Evolutionary conservation across 352 stramenopile genomes (phyloP).

Genomic region (Saprolegnia diclina): DNA sequence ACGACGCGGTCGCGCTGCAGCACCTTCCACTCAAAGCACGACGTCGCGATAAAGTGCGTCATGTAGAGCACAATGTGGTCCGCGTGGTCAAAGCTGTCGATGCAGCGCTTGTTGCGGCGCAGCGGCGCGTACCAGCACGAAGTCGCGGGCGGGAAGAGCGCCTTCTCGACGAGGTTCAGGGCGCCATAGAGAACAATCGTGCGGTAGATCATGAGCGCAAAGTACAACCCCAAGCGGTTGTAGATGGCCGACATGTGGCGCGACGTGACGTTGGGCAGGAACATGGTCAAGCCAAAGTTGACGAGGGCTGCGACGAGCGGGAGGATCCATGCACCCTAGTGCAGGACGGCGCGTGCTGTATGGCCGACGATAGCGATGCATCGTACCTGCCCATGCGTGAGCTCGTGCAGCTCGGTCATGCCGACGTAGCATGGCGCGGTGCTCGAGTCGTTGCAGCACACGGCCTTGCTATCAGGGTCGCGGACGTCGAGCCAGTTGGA

Average conservation of each 20-base stretch:
- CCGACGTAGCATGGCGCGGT: conserved; percentile 52
- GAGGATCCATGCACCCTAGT: conserved; percentile 57
- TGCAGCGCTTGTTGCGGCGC: conserved; percentile 47
- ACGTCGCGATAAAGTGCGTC: conserved; percentile 61
- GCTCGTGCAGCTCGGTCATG: conserved; percentile 52
- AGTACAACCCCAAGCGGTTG: conserved; percentile 52
- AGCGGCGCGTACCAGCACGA: conserved; percentile 59
- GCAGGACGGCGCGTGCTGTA: background rate
- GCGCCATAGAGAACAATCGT: conserved; percentile 63
- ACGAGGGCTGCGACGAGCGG: conserved; percentile 51
- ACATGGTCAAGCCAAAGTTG: conserved; percentile 67
- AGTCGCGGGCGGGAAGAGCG: conserved; percentile 32
- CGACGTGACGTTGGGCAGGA: conserved; percentile 44
- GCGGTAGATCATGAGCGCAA: conserved; percentile 53
- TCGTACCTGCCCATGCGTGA: conserved; percentile 42
- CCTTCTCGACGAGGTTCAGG: conserved; percentile 48
- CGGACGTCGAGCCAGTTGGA: conserved; percentile 54
- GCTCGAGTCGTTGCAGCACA: conserved; percentile 46
- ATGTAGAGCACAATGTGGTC: conserved; percentile 75
- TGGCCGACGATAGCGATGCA: background rate
- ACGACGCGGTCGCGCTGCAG: conserved; percentile 40
- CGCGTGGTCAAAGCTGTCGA: conserved; percentile 61
- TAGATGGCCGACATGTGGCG: conserved; percentile 47
- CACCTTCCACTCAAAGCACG: conserved; percentile 72
- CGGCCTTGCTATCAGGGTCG: conserved; percentile 30